phyloP scores from a whole-genome alignment of 306 rosid genomes.

The Leucaena leucocephala region DNA sequence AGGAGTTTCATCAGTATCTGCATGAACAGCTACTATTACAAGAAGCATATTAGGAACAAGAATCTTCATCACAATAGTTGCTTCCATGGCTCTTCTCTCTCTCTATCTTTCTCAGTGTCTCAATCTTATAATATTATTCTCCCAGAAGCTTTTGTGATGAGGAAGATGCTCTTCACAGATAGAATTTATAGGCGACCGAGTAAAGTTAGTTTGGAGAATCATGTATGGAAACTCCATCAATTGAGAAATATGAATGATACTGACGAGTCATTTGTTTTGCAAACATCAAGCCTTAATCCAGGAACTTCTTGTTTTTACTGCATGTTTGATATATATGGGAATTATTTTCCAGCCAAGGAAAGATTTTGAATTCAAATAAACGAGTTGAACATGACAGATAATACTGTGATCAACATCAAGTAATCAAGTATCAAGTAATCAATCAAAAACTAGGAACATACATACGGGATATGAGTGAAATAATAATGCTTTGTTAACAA shows the following conservation, averaged over 20 bases:
- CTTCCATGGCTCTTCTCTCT: conserved; percentile 5
- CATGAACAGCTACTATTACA: conserved; percentile 1
- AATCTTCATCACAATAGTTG: not conserved
- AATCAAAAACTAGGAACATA: too few relatives aligned
- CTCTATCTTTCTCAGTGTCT: not conserved
- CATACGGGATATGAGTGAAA: too few relatives aligned
- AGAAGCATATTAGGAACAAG: conserved; percentile 12
- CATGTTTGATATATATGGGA: too few relatives aligned
- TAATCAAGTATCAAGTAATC: too few relatives aligned
- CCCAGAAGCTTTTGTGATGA: not conserved
- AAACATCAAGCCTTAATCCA: not conserved
- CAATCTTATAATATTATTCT: not conserved
- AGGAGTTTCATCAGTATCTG: not conserved
- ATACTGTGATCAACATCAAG: too few relatives aligned
- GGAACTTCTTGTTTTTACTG: too few relatives aligned
- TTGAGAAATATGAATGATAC: not conserved
- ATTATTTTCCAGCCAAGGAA: too few relatives aligned
- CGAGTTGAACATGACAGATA: too few relatives aligned
- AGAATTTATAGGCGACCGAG: not conserved
- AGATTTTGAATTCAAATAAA: too few relatives aligned
- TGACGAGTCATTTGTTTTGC: not conserved
- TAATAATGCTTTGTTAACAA: too few relatives aligned
- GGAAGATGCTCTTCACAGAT: not conserved
- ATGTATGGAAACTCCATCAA: not conserved
- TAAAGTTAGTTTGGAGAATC: conserved; percentile 1